Evolutionary conservation across 805 yeast genomes (phyloP).

Genomic region (Saccharomycopsis guyanensis): DNA sequence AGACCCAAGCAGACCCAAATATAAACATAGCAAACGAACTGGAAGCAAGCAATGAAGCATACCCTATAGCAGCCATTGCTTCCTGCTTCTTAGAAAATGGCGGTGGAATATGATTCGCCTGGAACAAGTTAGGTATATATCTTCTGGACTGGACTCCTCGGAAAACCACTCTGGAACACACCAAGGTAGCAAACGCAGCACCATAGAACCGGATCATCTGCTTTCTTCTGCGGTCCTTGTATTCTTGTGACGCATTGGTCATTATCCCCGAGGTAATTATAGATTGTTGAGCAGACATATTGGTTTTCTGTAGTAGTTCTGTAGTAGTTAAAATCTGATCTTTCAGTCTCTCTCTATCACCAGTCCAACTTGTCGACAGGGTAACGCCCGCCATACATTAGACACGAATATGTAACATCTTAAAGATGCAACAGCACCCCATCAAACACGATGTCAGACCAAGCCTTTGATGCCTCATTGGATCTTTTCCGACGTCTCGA

Average conservation of each 20-base stretch:
- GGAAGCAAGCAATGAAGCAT: conserved; percentile 70
- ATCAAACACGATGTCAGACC: conserved; percentile 38
- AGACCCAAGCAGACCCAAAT: conserved; percentile 73
- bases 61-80: conserved; percentile 77
- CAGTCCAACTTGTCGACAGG: too few relatives aligned
- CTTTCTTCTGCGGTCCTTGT: conserved; percentile 52
- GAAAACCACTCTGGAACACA: conserved; percentile 67
- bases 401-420: too few relatives aligned
- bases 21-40: conserved; percentile 65
- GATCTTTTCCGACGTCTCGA: conserved; percentile 70
- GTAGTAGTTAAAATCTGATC: too few relatives aligned
- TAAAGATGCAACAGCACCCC: too few relatives aligned
- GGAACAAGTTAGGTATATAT: conserved; percentile 68
- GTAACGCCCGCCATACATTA: too few relatives aligned
- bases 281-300: too few relatives aligned
- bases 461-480: conserved; percentile 66
- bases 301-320: too few relatives aligned
- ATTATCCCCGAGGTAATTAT: background rate
- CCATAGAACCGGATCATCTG: conserved; percentile 71
- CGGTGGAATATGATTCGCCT: conserved; percentile 83
- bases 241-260: conserved; percentile 31
- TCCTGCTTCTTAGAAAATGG: conserved; percentile 72
- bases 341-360: too few relatives aligned
- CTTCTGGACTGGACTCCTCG: conserved; percentile 67
- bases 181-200: conserved; percentile 63